phyloP scores from a whole-genome alignment of 805 yeast genomes.

The Zygotorulaspora sp. region DNA sequence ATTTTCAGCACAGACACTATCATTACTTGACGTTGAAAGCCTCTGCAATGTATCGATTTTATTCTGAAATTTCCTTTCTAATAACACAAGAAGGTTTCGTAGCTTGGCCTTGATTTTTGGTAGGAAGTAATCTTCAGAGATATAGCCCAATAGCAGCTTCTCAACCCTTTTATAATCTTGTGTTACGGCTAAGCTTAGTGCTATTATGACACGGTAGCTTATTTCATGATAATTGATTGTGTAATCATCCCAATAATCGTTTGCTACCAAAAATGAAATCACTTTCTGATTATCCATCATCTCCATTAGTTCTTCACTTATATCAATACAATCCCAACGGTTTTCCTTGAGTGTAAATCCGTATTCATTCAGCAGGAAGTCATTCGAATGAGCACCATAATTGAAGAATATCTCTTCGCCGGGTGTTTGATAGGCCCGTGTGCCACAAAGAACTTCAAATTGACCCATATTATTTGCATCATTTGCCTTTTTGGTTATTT shows the following conservation, averaged over 20 bases:
- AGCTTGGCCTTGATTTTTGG: constrained; percentile 8
- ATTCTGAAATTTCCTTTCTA: constrained; percentile 1
- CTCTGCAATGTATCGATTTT: constrained; percentile 2
- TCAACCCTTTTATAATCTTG: constrained; percentile 24
- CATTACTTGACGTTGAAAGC: not conserved
- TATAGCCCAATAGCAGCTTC: constrained; percentile 27
- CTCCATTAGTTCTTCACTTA: constrained; percentile 42
- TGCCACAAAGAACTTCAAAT: constrained; percentile 30
- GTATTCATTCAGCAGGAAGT: constrained; percentile 76
- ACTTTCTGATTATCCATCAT: constrained; percentile 37
- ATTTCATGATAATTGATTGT: constrained; percentile 50
- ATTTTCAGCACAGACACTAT: constrained; percentile 14
- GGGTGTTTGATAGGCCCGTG: constrained; percentile 15
- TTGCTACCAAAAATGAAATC: constrained; percentile 42
- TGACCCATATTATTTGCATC: constrained; percentile 28
- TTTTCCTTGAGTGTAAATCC: constrained; percentile 66
- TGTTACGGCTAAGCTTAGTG: constrained; percentile 49
- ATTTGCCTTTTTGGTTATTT: constrained; percentile 28
- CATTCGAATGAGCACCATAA: constrained; percentile 88
- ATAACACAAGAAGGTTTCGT: constrained; percentile 1
- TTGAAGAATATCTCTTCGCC: constrained; percentile 62
- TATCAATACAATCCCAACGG: constrained; percentile 66
- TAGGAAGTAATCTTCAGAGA: constrained; percentile 29
- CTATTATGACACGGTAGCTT: constrained; percentile 74
- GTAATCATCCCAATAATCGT: constrained; percentile 69